Percentiles rank a stretch among this genome's conserved stretches.
phyloP scores from a whole-genome alignment of 306 rosid species.

The Vachellia collinsii region DNA sequence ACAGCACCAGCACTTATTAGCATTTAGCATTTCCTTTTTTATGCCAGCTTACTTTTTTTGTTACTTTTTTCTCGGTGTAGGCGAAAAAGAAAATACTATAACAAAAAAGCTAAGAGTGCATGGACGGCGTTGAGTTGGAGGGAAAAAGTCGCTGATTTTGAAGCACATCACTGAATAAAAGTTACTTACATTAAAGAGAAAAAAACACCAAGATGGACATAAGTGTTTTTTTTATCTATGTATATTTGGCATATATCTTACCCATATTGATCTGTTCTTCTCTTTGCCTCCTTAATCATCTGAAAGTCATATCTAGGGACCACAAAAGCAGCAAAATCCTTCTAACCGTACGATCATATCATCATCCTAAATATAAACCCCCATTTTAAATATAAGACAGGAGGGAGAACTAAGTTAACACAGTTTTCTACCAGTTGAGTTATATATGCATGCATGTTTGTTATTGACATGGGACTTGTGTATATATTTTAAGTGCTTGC shows the following conservation, averaged over 20 bases:
- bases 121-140: constrained; percentile 17
- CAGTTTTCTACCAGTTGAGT: too few species aligned
- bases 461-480: too few species aligned
- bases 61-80: constrained; percentile 20
- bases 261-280: not conserved
- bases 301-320: not conserved
- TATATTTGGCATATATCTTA: not conserved
- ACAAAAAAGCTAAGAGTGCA: constrained; percentile 28
- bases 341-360: too few species aligned
- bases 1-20: not conserved
- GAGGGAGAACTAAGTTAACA: too few species aligned
- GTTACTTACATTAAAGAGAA: not conserved
- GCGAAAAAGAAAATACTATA: constrained; percentile 36
- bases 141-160: constrained; percentile 42
- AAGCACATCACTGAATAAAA: not conserved
- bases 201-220: not conserved
- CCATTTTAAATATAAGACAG: too few species aligned
- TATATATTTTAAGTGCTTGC: too few species aligned
- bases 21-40: not conserved
- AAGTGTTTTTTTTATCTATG: not conserved
- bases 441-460: too few species aligned
- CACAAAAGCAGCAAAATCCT: not conserved
- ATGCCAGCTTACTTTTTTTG: not conserved
- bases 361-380: too few species aligned
- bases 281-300: not conserved